These are phyloP conservation scores for Coriaria nepalensis DNA, from an alignment of 306 rosid genomes.

Conservation along the genomic window DNA sequence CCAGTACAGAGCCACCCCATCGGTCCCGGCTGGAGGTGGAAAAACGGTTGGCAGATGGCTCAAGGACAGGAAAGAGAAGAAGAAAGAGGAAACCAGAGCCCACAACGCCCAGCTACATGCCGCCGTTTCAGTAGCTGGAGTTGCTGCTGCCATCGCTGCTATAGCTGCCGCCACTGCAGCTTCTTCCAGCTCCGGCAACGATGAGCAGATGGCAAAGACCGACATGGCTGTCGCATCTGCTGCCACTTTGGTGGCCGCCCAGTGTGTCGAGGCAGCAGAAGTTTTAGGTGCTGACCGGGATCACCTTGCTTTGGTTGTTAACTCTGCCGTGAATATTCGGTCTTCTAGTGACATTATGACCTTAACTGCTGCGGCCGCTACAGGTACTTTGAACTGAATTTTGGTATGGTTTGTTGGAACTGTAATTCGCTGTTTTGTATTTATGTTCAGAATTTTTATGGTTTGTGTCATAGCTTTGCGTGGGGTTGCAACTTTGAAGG, in stretches of 20 bases:
- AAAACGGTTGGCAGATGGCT: conserved; percentile 94
- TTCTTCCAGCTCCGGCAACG: conserved; percentile 31
- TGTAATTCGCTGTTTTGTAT: not conserved
- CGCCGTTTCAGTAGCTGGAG: conserved; percentile 77
- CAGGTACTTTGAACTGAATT: conserved; percentile 26
- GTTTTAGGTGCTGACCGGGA: conserved; percentile 88
- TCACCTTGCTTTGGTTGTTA: conserved; percentile 61
- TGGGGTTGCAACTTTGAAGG: conserved; percentile 93
- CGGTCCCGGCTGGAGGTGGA: conserved; percentile 22
- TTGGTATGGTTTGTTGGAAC: not conserved
- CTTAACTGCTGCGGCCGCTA: conserved; percentile 78
- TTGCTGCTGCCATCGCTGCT: conserved; percentile 75
- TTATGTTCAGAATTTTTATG: not conserved
- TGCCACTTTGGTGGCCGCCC: conserved; percentile 82
- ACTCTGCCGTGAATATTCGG: conserved; percentile 85
- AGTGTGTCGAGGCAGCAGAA: conserved; percentile 91
- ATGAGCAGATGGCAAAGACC: conserved; percentile 55
- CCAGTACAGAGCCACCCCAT: conserved; percentile 26
- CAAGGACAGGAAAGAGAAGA: conserved; percentile 84
- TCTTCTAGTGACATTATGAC: conserved; percentile 89
- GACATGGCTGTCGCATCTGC: conserved; percentile 92
- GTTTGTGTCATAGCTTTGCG: conserved; percentile 52
- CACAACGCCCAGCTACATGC: conserved; percentile 91
- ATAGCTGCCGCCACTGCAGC: conserved; percentile 79
- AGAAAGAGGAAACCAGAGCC: conserved; percentile 74